A percentile compares a stretch with the other conserved stretches of the same genome.
These are phyloP conservation scores for Aurifilum marmelostoma DNA, from an alignment of 2,329 filamentous ascomycete genomes.

Conservation along the genomic window DNA sequence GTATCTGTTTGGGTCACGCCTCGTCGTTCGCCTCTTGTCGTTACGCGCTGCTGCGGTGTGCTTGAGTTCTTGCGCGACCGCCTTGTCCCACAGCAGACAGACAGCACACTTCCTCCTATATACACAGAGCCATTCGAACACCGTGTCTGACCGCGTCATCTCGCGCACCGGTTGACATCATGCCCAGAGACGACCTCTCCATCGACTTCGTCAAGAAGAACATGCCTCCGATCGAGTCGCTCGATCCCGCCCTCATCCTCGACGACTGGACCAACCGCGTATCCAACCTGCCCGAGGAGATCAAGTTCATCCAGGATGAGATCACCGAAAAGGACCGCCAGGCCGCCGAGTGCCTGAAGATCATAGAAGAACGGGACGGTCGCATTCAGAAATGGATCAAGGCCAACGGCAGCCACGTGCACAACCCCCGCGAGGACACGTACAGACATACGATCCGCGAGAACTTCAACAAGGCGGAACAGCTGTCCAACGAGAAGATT, in stretches of 20 bases:
- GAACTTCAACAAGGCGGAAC: slow-evolving; percentile 69
- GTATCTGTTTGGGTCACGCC: slow-evolving; percentile 5
- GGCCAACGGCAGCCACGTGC: slow-evolving; percentile 71
- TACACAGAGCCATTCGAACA: slow-evolving; percentile 19
- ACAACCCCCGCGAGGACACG: slow-evolving; percentile 75
- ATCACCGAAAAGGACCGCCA: slow-evolving; percentile 78
- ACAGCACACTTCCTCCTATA: slow-evolving; percentile 20
- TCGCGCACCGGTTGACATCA: slow-evolving; percentile 56
- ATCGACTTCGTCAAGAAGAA: slow-evolving; percentile 72
- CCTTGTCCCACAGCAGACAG: slow-evolving; percentile 11
- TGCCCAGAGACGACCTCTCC: slow-evolving; percentile 74
- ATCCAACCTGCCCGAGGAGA: slow-evolving; percentile 79
- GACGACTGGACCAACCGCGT: slow-evolving; percentile 78
- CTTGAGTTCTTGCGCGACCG: slow-evolving; percentile 11
- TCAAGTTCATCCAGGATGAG: slow-evolving; percentile 82
- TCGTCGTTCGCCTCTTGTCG: slow-evolving; percentile 13
- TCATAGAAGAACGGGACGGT: slow-evolving; percentile 72
- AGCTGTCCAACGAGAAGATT: slow-evolving; percentile 76
- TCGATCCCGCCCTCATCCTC: slow-evolving; percentile 70
- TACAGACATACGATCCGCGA: slow-evolving; percentile 69
- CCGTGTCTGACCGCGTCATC: slow-evolving; percentile 32
- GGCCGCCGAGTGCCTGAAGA: slow-evolving; percentile 68
- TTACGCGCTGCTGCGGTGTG: slow-evolving; percentile 13
- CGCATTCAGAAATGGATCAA: slow-evolving; percentile 84
- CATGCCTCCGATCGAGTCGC: slow-evolving; percentile 60